These are phyloP conservation scores for Coemansia pectinata DNA, from an alignment of 192 early-diverging fungal genomes.

Conservation along the genomic window DNA sequence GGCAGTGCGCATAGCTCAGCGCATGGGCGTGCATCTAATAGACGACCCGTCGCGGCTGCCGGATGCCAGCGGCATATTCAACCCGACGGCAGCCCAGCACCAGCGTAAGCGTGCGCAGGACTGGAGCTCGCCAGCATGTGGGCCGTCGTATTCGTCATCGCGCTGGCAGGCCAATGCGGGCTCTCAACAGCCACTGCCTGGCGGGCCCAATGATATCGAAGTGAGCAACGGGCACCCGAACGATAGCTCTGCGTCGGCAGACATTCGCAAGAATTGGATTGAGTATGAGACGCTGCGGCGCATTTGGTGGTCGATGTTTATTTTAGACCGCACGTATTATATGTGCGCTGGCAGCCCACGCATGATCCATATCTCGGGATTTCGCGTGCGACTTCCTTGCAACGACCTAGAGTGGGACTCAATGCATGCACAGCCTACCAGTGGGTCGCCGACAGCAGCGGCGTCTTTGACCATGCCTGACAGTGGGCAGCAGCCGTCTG, in stretches of 20 bases:
- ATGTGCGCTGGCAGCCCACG: conserved; percentile 35
- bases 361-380: conserved; percentile 28
- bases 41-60: conserved; percentile 35
- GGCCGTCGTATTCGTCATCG: neutral
- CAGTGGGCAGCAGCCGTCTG: conserved; percentile 14
- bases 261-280: conserved; percentile 36
- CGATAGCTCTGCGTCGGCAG: conserved; percentile 10
- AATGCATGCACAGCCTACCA: conserved; percentile 26
- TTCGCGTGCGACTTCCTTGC: conserved; percentile 47
- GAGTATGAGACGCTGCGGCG: conserved; percentile 50
- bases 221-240: neutral
- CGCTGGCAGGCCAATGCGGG: conserved; percentile 9
- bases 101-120: conserved; percentile 40
- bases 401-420: conserved; percentile 53
- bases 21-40: conserved; percentile 43
- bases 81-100: conserved; percentile 15
- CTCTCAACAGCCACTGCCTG: conserved; percentile 13
- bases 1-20: conserved; percentile 43
- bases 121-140: neutral
- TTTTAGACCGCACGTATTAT: conserved; percentile 39
- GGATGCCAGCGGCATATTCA: conserved; percentile 42
- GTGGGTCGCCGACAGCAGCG: conserved; percentile 23
- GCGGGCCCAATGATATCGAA: conserved; percentile 20
- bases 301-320: conserved; percentile 52
- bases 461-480: neutral